Percentiles rank a stretch among this genome's conserved stretches.
Evolutionary conservation across 305 asterid species (phyloP).

Genomic region (Fraxinus albicans): DNA sequence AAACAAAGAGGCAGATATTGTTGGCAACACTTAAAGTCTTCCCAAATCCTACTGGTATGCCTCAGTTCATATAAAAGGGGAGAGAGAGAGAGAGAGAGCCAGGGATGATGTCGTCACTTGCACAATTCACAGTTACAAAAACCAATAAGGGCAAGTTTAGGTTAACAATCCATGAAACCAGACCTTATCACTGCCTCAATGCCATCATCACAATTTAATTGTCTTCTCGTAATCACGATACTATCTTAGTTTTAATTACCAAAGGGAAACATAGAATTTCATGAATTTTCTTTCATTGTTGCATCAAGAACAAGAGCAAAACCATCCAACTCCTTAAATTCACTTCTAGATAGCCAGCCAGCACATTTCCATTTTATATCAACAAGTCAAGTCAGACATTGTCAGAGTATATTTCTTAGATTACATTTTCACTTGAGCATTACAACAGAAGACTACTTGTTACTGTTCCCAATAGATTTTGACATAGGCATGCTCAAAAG

Average conservation of each 20-base stretch:
- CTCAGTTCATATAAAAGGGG: background rate
- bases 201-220: background rate
- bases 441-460: background rate
- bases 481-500: background rate
- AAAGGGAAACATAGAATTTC: background rate
- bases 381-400: background rate
- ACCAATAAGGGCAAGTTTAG: background rate
- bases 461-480: background rate
- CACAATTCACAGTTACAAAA: background rate
- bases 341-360: background rate
- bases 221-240: background rate
- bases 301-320: background rate
- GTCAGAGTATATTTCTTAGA: background rate
- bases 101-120: background rate
- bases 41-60: background rate
- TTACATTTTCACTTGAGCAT: background rate
- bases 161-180: background rate
- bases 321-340: constrained; percentile 16
- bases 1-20: background rate
- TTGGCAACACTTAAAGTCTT: background rate
- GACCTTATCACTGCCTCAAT: background rate
- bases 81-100: background rate
- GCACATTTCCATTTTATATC: background rate
- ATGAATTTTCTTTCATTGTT: constrained; percentile 7
- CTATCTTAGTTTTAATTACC: background rate